Evolutionary conservation across 768 basidiomycete genomes (phyloP), one percentile per base, ranked within the genome.

Genomic region (Termitomyces sp.): DNA sequence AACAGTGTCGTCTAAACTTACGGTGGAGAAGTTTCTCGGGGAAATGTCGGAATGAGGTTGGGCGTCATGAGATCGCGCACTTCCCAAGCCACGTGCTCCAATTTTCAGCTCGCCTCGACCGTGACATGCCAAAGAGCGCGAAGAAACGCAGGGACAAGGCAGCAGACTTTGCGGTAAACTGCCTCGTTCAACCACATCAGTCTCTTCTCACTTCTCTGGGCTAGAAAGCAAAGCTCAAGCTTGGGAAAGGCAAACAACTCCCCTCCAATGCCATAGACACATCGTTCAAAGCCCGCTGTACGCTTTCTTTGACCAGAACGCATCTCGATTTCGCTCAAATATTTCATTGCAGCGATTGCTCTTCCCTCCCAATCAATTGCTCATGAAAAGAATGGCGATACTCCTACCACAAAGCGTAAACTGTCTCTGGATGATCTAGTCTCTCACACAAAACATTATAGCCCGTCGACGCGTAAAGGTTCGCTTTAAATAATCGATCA

Each of bases 161-260:
- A 2, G 89, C 88, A 46, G 95, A 98, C 71, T 97, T 98, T 64
- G 81, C 86, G 27, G 93, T 91, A 69, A 57, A 44, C 46, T 26
- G 16, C 24, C 27, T 57, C 14, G 30, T 36, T 26, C 20, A 24
- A 13, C 42, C 16, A 36, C 20, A 49, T 44, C 45, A 20, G 16
- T 30, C 20, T 22, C 18, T 55, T 50, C 30, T 58, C 52, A 50
- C 37, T 39, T 45, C 2, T 20, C 50, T 16, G 39, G 48, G 53
- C 37, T 71, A 98, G 93, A 98, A 95, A 93, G 86, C 93, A 26
- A 98, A 91, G 72, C 80, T 97, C 37, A 99, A 97, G 72, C 89
- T 99, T 50, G 96, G 96, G 36, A 99, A 96, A 71, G 94, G 92
- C 44, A 98, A 95, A 72, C 84, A 89, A 65, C 69, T 77, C 10